phyloP scores from a whole-genome alignment of 1,139 yeast species.

The Diutina mesorugosa region DNA sequence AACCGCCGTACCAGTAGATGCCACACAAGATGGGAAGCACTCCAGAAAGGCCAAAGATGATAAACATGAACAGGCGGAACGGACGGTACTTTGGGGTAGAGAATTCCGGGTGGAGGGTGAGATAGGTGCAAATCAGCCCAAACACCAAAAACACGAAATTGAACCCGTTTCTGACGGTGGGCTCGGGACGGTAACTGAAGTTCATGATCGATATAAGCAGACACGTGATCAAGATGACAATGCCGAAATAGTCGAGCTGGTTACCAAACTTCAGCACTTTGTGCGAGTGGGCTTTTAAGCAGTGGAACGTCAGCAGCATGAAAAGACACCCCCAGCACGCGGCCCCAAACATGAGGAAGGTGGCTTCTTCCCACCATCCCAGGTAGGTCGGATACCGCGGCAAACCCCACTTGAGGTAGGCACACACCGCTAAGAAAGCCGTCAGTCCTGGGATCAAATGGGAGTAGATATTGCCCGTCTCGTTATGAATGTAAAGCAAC shows the following conservation, averaged over 20 bases:
- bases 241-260: constrained; percentile 79
- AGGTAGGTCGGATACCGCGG: constrained; percentile 14
- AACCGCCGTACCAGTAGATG: constrained; percentile 16
- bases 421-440: not conserved
- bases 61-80: constrained; percentile 66
- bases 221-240: constrained; percentile 60
- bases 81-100: constrained; percentile 63
- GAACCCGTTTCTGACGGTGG: constrained; percentile 27
- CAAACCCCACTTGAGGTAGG: constrained; percentile 11
- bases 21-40: constrained; percentile 56
- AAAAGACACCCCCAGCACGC: constrained; percentile 46
- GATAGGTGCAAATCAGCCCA: constrained; percentile 46
- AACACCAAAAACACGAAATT: constrained; percentile 35
- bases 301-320: constrained; percentile 68
- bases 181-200: constrained; percentile 51
- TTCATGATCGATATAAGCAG: constrained; percentile 62
- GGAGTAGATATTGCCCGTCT: constrained; percentile 69
- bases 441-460: constrained; percentile 56
- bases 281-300: constrained; percentile 64
- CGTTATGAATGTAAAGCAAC: constrained; percentile 66
- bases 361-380: constrained; percentile 28
- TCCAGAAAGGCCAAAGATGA: constrained; percentile 72
- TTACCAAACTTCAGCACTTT: constrained; percentile 54
- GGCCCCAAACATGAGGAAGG: constrained; percentile 25
- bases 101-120: constrained; percentile 57